phyloP scores from a whole-genome alignment of 164 flowering plant species.

The Chimonanthus praecox region DNA sequence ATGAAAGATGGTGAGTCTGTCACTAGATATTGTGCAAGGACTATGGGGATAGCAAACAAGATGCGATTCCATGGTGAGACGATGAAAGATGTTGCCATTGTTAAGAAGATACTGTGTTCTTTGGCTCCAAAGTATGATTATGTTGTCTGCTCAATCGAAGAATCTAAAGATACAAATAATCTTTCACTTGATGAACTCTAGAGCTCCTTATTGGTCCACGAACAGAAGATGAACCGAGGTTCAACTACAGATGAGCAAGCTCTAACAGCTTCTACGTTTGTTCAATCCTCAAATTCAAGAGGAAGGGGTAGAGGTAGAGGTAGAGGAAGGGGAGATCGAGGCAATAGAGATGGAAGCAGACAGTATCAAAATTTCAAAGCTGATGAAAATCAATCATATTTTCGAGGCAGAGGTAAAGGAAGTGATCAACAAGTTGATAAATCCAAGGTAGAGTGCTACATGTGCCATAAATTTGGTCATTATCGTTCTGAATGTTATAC shows the following conservation, averaged over 20 bases:
- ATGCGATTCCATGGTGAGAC: constrained; percentile 17
- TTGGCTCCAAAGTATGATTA: constrained; percentile 7
- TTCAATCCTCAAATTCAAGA: not conserved
- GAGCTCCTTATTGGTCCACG: constrained; percentile 1
- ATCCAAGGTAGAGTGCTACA: constrained; percentile 7
- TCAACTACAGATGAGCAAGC: constrained; percentile 2
- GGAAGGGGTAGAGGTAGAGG: constrained; percentile 7
- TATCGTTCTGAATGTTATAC: constrained; percentile 8
- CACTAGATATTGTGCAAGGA: not conserved
- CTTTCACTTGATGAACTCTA: not conserved
- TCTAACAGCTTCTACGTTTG: constrained; percentile 1
- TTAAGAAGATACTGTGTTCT: constrained; percentile 14
- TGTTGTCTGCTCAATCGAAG: not conserved
- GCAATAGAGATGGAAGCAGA: constrained; percentile 1
- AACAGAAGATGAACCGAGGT: constrained; percentile 5
- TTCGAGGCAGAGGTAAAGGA: not conserved
- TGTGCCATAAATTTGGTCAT: constrained; percentile 2
- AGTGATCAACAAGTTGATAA: constrained; percentile 7
- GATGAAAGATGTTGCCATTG: constrained; percentile 15
- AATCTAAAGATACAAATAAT: constrained; percentile 2
- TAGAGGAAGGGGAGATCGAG: constrained; percentile 6
- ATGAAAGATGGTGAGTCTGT: not conserved
- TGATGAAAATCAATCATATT: not conserved
- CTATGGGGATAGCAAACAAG: constrained; percentile 10
- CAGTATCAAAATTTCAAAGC: not conserved